phyloP scores from a whole-genome alignment of 2,329 filamentous ascomycete species.

The Huntiella abstrusa region DNA sequence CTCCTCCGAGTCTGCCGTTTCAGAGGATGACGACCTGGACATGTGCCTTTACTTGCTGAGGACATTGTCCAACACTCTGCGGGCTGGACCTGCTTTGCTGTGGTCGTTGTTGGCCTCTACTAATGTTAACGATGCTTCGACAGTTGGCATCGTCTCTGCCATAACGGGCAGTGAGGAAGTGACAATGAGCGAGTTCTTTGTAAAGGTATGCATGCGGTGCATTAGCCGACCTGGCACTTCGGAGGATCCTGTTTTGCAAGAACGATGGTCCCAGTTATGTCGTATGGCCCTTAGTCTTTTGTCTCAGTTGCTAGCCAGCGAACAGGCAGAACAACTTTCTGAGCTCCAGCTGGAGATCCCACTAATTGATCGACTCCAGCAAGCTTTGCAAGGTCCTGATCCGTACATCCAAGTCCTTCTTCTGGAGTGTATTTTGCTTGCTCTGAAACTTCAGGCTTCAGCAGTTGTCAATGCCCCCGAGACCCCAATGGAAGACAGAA shows the following conservation, averaged over 20 bases:
- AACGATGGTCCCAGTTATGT: conserved; percentile 47
- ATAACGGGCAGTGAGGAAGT: conserved; percentile 34
- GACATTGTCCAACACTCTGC: conserved; percentile 53
- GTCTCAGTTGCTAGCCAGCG: conserved; percentile 48
- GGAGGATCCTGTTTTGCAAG: conserved; percentile 18
- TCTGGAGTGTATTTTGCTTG: conserved; percentile 57
- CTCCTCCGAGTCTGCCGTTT: conserved; percentile 15
- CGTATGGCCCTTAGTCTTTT: conserved; percentile 51
- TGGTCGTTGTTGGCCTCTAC: conserved; percentile 54
- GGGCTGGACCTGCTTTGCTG: conserved; percentile 46
- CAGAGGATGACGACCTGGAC: conserved; percentile 48
- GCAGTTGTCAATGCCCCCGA: conserved; percentile 34
- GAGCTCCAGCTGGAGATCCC: conserved; percentile 50
- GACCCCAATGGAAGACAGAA: conserved; percentile 29
- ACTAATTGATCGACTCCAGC: conserved; percentile 48
- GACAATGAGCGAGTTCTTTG: conserved; percentile 48
- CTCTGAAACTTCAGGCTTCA: conserved; percentile 42
- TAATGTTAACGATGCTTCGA: conserved; percentile 28
- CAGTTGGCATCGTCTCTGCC: conserved; percentile 21
- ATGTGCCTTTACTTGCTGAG: conserved; percentile 62
- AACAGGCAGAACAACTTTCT: conserved; percentile 38
- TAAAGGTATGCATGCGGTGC: conserved; percentile 45
- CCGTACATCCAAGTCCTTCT: conserved; percentile 58
- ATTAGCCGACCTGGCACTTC: conserved; percentile 27
- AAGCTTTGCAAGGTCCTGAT: conserved; percentile 41